phyloP scores from a whole-genome alignment of 2,329 filamentous ascomycete species.

The Graphilbum ipis-grandicollis region DNA sequence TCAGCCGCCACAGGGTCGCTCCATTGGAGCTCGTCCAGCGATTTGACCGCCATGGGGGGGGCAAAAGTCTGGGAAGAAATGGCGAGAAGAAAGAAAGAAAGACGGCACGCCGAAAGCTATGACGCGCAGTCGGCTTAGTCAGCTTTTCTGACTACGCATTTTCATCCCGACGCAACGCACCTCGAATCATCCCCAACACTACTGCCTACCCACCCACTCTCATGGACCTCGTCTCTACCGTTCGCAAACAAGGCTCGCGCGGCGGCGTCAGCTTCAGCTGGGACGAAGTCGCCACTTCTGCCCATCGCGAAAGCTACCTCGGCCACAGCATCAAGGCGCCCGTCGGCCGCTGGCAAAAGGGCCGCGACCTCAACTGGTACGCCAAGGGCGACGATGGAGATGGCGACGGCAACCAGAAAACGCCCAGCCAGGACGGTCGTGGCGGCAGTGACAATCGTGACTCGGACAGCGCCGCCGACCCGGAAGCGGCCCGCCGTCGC shows the following conservation, averaged over 20 bases:
- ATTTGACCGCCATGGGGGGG: slow-evolving; percentile 28
- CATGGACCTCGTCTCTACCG: slow-evolving; percentile 88
- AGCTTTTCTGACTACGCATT: too few relatives aligned
- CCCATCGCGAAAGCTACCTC: slow-evolving; percentile 77
- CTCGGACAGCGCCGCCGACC: slow-evolving; percentile 43
- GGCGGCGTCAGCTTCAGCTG: slow-evolving; percentile 94
- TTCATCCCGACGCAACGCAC: too few relatives aligned
- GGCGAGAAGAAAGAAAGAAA: too few relatives aligned
- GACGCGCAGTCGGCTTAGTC: too few relatives aligned
- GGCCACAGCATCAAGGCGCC: slow-evolving; percentile 86
- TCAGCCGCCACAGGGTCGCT: slow-evolving; percentile 30
- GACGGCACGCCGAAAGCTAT: too few relatives aligned
- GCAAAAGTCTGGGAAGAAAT: too few relatives aligned
- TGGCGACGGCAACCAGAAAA: slow-evolving; percentile 21
- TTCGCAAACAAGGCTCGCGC: slow-evolving; percentile 79
- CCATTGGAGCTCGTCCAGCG: slow-evolving; percentile 54
- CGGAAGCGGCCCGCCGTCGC: slow-evolving; percentile 45
- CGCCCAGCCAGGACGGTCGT: background rate
- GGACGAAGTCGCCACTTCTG: slow-evolving; percentile 78
- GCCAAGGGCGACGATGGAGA: slow-evolving; percentile 23
- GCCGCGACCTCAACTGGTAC: slow-evolving; percentile 49
- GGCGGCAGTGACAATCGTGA: slow-evolving; percentile 26
- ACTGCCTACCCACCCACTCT: background rate
- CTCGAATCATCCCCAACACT: too few relatives aligned
- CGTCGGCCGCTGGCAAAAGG: slow-evolving; percentile 81